Percentiles rank a stretch among this genome's conserved stretches.
These are phyloP conservation scores for Suillus tomentosus DNA, from an alignment of 768 basidiomycete genomes.

Conservation along the genomic window DNA sequence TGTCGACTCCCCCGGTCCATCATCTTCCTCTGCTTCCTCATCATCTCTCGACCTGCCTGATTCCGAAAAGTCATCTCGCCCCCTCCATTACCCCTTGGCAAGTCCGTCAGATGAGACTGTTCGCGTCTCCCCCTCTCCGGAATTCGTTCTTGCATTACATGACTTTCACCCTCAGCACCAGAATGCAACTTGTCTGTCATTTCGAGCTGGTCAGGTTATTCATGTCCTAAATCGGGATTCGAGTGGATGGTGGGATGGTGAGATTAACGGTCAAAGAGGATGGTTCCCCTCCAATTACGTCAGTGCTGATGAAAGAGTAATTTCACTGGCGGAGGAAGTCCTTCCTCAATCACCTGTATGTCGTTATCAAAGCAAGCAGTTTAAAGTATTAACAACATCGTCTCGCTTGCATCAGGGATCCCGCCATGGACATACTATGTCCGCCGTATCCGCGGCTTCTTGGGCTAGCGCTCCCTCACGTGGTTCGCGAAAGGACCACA, in stretches of 20 bases:
- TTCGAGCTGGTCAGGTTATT: slow-evolving; percentile 89
- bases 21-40: slow-evolving; percentile 55
- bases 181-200: slow-evolving; percentile 81
- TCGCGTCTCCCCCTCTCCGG: slow-evolving; percentile 43
- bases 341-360: slow-evolving; percentile 48
- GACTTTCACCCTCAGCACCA: slow-evolving; percentile 78
- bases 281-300: slow-evolving; percentile 99
- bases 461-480: slow-evolving; percentile 52
- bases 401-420: slow-evolving; percentile 34
- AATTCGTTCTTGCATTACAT: slow-evolving; percentile 90
- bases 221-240: slow-evolving; percentile 85
- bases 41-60: slow-evolving; percentile 49
- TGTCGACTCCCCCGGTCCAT: slow-evolving; percentile 53
- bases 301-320: slow-evolving; percentile 56
- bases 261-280: slow-evolving; percentile 83
- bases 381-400: slow-evolving; percentile 15
- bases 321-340: slow-evolving; percentile 60
- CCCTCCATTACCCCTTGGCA: slow-evolving; percentile 17
- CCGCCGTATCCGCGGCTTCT: slow-evolving; percentile 53
- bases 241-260: slow-evolving; percentile 99
- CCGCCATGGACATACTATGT: slow-evolving; percentile 54
- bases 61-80: slow-evolving; percentile 30
- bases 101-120: slow-evolving; percentile 54
- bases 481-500: slow-evolving; percentile 40
- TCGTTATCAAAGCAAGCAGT: slow-evolving; percentile 5